A percentile compares a stretch with the other conserved stretches of the same genome.
phyloP scores from a whole-genome alignment of 2,329 filamentous ascomycete genomes.

The Botrytis cinerea region DNA sequence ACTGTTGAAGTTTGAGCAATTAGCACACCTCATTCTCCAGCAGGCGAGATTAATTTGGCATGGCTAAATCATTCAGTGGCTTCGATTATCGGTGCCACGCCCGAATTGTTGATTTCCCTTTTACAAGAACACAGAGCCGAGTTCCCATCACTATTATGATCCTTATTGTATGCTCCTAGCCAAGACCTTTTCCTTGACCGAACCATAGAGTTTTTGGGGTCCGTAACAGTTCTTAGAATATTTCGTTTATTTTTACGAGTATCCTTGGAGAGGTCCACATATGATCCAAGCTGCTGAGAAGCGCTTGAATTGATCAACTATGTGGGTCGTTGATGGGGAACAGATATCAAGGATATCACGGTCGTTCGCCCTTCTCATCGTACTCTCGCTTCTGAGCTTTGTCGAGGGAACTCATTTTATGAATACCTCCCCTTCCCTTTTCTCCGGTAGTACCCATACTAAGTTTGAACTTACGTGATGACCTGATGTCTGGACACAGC shows the following conservation, averaged over 20 bases:
- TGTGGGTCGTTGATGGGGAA: slow-evolving; percentile 6
- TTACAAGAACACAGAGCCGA: not conserved
- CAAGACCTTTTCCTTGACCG: not conserved
- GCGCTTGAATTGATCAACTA: slow-evolving; percentile 14
- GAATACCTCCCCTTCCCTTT: not conserved
- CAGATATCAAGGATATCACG: slow-evolving; percentile 3
- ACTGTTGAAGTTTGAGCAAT: not conserved
- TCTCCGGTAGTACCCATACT: not conserved
- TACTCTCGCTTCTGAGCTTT: not conserved
- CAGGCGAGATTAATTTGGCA: not conserved
- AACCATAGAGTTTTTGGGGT: not conserved
- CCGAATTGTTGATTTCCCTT: too few species aligned
- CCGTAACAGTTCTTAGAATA: not conserved
- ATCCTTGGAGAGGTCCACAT: slow-evolving; percentile 7
- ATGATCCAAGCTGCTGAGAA: slow-evolving; percentile 12
- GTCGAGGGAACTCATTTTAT: not conserved
- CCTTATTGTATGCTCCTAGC: not conserved
- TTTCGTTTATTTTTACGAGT: not conserved
- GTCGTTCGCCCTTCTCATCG: not conserved
- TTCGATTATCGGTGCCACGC: not conserved
- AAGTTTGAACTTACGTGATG: slow-evolving; percentile 14
- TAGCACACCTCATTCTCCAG: not conserved
- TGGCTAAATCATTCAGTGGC: not conserved
- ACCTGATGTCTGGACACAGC: slow-evolving; percentile 19
- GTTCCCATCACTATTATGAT: not conserved